These are phyloP conservation scores for Immersiella caudata DNA, from an alignment of 495 filamentous ascomycete species.

Conservation along the genomic window DNA sequence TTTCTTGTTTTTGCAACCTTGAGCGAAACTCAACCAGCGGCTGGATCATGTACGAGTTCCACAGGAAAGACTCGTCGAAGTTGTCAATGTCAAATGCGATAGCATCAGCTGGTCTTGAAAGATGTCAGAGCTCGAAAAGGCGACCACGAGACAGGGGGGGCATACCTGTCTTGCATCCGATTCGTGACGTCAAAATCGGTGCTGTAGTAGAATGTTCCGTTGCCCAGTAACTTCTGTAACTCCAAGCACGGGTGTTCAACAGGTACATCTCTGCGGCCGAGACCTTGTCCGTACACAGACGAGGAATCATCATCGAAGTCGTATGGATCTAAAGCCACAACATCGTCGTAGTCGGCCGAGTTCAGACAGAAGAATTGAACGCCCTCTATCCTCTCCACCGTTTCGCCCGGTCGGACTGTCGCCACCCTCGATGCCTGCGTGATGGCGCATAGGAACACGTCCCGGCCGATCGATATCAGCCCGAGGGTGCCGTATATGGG, in stretches of 20 bases:
- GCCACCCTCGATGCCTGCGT: conserved; percentile 77
- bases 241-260: conserved; percentile 87
- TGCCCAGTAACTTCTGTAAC: conserved; percentile 85
- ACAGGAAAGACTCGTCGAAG: conserved; percentile 87
- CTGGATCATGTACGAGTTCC: conserved; percentile 98
- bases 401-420: conserved; percentile 81
- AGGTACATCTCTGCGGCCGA: conserved; percentile 65
- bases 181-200: conserved; percentile 96
- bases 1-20: conserved; percentile 71
- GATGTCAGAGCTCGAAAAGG: conserved; percentile 16
- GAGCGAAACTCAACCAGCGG: conserved; percentile 88
- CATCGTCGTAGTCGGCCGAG: conserved; percentile 78
- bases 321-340: conserved; percentile 59
- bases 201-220: conserved; percentile 98
- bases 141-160: background rate
- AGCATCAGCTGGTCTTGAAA: conserved; percentile 51
- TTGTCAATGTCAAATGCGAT: conserved; percentile 76
- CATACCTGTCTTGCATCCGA: conserved; percentile 85
- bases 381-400: conserved; percentile 78
- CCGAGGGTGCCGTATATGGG: conserved; percentile 89
- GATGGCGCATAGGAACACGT: conserved; percentile 93
- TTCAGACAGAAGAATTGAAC: conserved; percentile 95
- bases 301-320: conserved; percentile 50
- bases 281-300: conserved; percentile 59
- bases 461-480: conserved; percentile 78